Conservation (phyloP, 441 rosid genomes). For the Biscutella laevigata region DNA sequence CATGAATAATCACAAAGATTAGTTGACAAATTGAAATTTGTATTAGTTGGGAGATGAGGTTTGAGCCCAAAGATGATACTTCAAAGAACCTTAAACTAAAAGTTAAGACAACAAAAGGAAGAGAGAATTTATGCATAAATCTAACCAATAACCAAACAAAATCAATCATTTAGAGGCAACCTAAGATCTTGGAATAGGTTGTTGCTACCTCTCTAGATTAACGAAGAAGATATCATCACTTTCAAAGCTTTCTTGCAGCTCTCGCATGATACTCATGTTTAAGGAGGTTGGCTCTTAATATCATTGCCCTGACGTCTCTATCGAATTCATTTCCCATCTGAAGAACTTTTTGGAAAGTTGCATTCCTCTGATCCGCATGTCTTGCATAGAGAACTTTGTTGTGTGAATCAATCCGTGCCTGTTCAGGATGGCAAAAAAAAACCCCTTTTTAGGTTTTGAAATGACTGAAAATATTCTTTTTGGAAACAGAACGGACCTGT, state of each 20-base stretch:
- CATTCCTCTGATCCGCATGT: slow-evolving; percentile 93
- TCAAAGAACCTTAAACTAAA: neutral
- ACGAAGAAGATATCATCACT: neutral
- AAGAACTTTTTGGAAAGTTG: slow-evolving; percentile 89
- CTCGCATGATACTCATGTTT: slow-evolving; percentile 65
- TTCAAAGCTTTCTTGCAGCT: slow-evolving; percentile 56
- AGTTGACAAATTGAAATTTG: slow-evolving; percentile 12
- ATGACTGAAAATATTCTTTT: neutral
- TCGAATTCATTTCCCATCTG: slow-evolving; percentile 94
- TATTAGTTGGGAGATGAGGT: slow-evolving; percentile 22
- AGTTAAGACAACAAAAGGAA: neutral
- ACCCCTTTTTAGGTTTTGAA: neutral
- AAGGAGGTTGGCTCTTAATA: slow-evolving; percentile 79
- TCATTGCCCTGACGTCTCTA: slow-evolving; percentile 75
- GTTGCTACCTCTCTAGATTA: slow-evolving; percentile 12
- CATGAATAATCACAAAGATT: neutral
- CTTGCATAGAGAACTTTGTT: slow-evolving; percentile 91
- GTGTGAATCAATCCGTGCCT: slow-evolving; percentile 98
- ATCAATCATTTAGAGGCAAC: neutral
- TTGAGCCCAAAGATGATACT: slow-evolving; percentile 12
- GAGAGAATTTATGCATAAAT: neutral
- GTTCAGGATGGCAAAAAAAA: slow-evolving; percentile 16
- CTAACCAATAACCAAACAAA: slow-evolving; percentile 11
- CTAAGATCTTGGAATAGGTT: slow-evolving; percentile 4
- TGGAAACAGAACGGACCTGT: slow-evolving; percentile 37